These are phyloP conservation scores for Candida nemodendra DNA, from an alignment of 805 yeast genomes.

Conservation along the genomic window DNA sequence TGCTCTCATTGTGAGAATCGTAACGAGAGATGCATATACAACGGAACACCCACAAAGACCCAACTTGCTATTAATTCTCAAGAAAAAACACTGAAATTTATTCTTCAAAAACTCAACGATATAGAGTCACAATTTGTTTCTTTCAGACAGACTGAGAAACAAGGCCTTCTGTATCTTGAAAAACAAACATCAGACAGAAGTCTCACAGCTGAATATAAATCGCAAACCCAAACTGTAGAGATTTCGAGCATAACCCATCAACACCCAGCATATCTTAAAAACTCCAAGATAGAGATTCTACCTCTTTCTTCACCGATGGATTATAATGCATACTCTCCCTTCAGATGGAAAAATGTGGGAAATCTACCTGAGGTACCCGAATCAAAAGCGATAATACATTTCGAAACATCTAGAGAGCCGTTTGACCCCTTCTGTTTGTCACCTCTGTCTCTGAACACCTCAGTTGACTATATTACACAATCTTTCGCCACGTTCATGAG, in stretches of 20 bases:
- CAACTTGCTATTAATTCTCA: background rate
- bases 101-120: background rate
- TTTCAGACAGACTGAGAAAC: background rate
- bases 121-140: background rate
- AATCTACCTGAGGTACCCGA: background rate
- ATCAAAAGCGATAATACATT: background rate
- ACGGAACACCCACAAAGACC: background rate
- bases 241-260: background rate
- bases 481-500: background rate
- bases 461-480: background rate
- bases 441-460: background rate
- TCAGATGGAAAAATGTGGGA: background rate
- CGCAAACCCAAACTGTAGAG: background rate
- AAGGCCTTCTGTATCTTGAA: background rate
- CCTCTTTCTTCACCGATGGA: conserved; percentile 1
- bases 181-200: background rate
- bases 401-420: background rate
- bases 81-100: background rate
- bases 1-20: background rate
- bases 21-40: background rate
- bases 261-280: no score
- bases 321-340: conserved; percentile 1
- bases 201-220: no score
- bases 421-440: background rate
- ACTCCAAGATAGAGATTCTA: no score